Evolutionary conservation across 805 yeast genomes (phyloP), one percentile per base, ranked within the genome.

Genomic region (Ogataea pini): DNA sequence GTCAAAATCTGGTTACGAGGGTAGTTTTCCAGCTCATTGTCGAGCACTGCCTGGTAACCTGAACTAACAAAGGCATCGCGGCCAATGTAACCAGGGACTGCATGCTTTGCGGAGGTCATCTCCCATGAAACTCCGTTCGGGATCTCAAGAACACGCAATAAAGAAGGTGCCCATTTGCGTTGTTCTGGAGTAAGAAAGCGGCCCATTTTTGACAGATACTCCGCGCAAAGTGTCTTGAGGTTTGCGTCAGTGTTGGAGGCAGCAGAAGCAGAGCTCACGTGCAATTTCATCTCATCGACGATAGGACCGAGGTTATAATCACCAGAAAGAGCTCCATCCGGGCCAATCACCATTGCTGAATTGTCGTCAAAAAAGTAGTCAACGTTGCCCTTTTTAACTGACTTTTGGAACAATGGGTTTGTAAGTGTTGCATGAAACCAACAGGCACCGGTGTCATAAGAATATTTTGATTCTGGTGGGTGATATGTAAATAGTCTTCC

Each of bases 351-450:
- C 25, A 49, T 48, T 3, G 56, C 75, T 31, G 69, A 76, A 48
- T 68, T 68, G 17, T 72, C 68, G 48, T 64, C 68, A 42, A 60
- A 63, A 20, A 43, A 37, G 27, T 58, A 62, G 16, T 58, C 61
- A 37, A 62, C 49, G 42, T 61, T 59, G 7, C 58, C 56, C 39
- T 42, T 46, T 1, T 36, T 55, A 13, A 60, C 54, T 14, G 67
- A 61, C 19, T 65, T 61, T 22, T 62, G 58, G 45, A 76, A 68
- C 6, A 72, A 63, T 2, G 67, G 65, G 51, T 78, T 78, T 44
- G 69, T 67, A 25, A 72, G 61, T 8, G 74, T 62, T 29, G 77
- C 78, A 54, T 78, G 83, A 57, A 76, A 78, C 83, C 83, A 78
- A 10, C 79, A 69, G 2, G 80, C 82, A 2, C 83, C 83, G 16